A percentile compares a stretch with the other conserved stretches of the same genome.
Evolutionary conservation across 192 early-diverging fungal species (phyloP).

Genomic region (Coemansia sp.): DNA sequence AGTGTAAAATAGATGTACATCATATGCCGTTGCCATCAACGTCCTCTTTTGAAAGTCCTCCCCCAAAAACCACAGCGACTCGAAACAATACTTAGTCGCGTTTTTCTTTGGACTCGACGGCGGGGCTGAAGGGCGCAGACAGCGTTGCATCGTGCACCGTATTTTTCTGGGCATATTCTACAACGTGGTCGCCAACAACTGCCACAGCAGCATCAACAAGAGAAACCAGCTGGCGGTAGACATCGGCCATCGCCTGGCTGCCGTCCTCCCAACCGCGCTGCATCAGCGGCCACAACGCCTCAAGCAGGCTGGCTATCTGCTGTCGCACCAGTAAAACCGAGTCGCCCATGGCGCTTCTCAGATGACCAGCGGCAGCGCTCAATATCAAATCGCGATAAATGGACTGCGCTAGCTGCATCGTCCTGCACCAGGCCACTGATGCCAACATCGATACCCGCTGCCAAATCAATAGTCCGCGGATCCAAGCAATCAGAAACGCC

Average conservation of each 20-base stretch:
- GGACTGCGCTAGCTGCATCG: not conserved
- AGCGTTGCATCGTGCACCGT: constrained; percentile 10
- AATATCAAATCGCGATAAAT: not conserved
- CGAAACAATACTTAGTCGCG: not conserved
- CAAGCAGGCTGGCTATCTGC: not conserved
- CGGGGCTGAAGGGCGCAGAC: not conserved
- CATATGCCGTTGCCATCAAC: no score
- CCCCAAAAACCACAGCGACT: not conserved
- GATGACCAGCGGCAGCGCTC: not conserved
- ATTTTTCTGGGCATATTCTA: constrained; percentile 27
- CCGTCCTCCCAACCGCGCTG: constrained; percentile 16
- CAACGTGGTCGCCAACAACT: constrained; percentile 25
- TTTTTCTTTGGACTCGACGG: not conserved
- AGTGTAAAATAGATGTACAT: no score
- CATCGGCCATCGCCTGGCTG: constrained; percentile 21
- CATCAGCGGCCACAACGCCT: constrained; percentile 17
- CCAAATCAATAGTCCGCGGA: not conserved
- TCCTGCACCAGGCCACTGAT: not conserved
- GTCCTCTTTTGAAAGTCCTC: no score
- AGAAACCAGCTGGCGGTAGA: constrained; percentile 22
- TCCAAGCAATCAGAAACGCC: not conserved
- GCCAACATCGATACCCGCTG: not conserved
- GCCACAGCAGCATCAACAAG: constrained; percentile 19
- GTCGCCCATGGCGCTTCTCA: not conserved
- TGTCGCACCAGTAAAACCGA: not conserved